Conservation (phyloP, 164 flowering plant genomes). For the Annona cherimola region DNA sequence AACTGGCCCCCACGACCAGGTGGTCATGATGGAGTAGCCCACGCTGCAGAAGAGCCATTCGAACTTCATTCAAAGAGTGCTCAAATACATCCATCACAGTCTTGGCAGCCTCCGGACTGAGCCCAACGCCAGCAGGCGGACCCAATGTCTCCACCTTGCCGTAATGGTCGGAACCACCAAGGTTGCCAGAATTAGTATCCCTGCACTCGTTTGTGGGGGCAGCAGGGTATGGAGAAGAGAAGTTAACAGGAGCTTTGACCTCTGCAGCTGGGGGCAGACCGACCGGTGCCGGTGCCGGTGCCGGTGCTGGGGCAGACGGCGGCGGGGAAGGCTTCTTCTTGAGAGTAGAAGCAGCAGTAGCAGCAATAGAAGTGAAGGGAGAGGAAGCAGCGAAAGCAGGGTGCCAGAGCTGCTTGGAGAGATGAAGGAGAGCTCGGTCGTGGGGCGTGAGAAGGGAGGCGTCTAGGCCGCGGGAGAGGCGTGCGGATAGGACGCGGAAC, state of each 20-base stretch:
- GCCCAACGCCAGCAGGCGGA: conserved; percentile 6
- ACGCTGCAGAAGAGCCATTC: conserved; percentile 9
- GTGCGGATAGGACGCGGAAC: conserved; percentile 40
- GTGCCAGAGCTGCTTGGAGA: conserved; percentile 54
- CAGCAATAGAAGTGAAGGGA: conserved; percentile 21
- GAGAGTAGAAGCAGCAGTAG: conserved; percentile 14
- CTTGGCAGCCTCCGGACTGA: conserved; percentile 11
- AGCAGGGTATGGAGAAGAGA: no score
- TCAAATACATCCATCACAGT: conserved; percentile 24
- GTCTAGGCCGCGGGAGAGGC: conserved; percentile 43
- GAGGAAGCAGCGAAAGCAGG: conserved; percentile 29
- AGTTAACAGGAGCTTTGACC: background rate
- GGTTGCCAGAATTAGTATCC: background rate
- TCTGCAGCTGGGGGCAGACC: background rate
- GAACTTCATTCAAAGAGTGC: conserved; percentile 16
- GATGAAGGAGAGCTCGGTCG: conserved; percentile 41
- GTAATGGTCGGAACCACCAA: conserved; percentile 3
- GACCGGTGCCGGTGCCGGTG: background rate
- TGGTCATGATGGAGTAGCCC: conserved; percentile 12
- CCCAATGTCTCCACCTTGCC: conserved; percentile 9
- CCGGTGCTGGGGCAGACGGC: background rate
- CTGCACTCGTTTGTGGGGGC: no score
- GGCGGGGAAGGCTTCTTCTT: conserved; percentile 23
- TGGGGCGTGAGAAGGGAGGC: conserved; percentile 36
- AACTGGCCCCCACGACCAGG: background rate